Evolutionary conservation across 306 rosid genomes (phyloP), one percentile per base, ranked within the genome.

Genomic region (Sphenostylis stenocarpa): DNA sequence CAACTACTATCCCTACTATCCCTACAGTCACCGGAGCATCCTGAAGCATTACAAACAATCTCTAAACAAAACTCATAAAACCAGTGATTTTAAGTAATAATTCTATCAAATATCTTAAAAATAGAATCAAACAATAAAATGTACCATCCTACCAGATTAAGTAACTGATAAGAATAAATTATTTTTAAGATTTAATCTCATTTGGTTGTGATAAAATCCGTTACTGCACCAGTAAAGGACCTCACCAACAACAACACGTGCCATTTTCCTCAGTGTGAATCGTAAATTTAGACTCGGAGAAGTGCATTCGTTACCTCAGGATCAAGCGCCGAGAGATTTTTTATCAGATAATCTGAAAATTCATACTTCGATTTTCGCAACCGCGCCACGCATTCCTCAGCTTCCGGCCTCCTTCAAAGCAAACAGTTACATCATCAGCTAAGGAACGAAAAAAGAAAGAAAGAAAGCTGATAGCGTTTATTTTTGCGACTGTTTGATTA

Each of bases 311-410:
- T 60, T 83, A 92, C 98, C 98, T 88, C 96, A 1, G 95, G 93
- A 86, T 95, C 98, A 66, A 92, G 86, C 49, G 70, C 88, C 24
- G 90, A 77, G 51, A 95, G 98, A 64, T 82, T 86, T 86, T 89
- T 83, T 70, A 62, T 83, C 51, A 86, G 10, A 64, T 76, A 80
- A 73, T 85, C 96, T 8, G 75, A 81, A 70, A 72, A 62, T 61
- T 81, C 70, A 61, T 67, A 80, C 72, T 80, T 80, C n/a, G 73
- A 56, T 7, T 72, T 81, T 72, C 57, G 79, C 57, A 49, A 45
- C 60, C 61, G 81, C 62, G 52, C 79, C 48, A 55, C 44, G 73
- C 69, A 72, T 53, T 26, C 81, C 67, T 80, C 93, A 68, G 76
- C 72, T 34, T 84, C 85, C 75, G 79, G 85, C 24, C 87, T 86